A percentile compares a stretch with the other conserved stretches of the same genome.
Conservation (phyloP, 2,329 filamentous ascomycete genomes). For the Metarhizium sp. region DNA sequence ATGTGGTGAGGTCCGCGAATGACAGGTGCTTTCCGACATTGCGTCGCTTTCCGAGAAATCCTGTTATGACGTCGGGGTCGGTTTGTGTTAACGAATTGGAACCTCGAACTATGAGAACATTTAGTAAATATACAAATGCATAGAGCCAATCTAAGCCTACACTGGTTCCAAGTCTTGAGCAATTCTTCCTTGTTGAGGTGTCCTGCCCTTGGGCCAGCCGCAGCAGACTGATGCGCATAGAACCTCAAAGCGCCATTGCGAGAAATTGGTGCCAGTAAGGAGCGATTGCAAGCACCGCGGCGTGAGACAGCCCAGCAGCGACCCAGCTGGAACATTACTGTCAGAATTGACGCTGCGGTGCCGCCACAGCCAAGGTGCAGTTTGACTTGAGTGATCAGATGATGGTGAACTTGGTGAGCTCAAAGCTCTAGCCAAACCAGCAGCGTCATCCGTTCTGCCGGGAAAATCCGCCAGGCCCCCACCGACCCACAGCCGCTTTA, state of each 20-base stretch:
- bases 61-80: constrained; percentile 24
- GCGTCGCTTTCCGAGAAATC: constrained; percentile 61
- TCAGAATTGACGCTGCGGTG: constrained; percentile 3
- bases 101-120: constrained; percentile 16
- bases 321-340: constrained; percentile 16
- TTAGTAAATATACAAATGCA: neutral
- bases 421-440: neutral
- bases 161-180: constrained; percentile 20
- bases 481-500: constrained; percentile 16
- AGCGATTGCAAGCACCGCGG: constrained; percentile 1
- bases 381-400: neutral
- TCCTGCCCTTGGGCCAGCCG: neutral
- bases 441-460: constrained; percentile 1
- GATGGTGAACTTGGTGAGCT: neutral
- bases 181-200: constrained; percentile 15
- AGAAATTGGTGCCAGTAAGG: neutral
- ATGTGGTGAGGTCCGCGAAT: constrained; percentile 51
- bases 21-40: constrained; percentile 60
- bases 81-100: constrained; percentile 12
- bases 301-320: constrained; percentile 15
- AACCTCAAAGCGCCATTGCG: constrained; percentile 9
- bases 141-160: constrained; percentile 10
- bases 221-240: constrained; percentile 1
- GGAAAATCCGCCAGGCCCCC: neutral
- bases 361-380: neutral